Evolutionary conservation across 805 yeast species (phyloP), one percentile per base, ranked within the genome.

Genomic region (Sugiyamaella boreocaroliniensis): DNA sequence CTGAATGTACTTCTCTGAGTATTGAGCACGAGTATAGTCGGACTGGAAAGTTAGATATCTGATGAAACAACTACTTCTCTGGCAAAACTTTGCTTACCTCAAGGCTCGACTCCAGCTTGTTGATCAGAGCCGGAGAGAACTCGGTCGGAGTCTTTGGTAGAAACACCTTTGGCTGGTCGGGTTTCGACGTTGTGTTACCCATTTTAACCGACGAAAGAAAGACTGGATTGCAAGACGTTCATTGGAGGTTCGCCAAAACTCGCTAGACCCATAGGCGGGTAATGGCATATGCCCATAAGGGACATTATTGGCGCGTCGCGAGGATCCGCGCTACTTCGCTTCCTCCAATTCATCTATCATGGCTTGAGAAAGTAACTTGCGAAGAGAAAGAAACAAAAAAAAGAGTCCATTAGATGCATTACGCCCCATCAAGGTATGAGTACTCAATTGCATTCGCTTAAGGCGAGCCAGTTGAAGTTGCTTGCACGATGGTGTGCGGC

Each of bases 11-110:
- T 64, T 62, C 16, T 65, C 67, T 8, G 63, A 44, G 50, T 59
- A 60, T 45, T 69, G 70, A 19, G 60, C 49, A 43, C 74, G 70
- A 18, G 71, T 64, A 54, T 64, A 65, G 55, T 71, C 72, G 41
- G 73, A 64, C 61, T 32, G 12, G 4, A 32, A 32, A 11, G 66
- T 18, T 12, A 26, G n/a, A 45, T 4, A 15, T 14, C 14, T 10
- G n/a, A 16, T 41, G 15, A 41, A 55, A 50, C 26, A 22, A 22
- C 26, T 22, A 22, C 26, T 22, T 22, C 26, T 22, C 26, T 22
- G 6, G 6, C 26, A 22, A 6, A 22, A 22, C 26, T 22, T 22
- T 22, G 8, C 37, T 32, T 32, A 32, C 37, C 37, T 64, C 67
- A 20, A 68, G 57, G 22, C 60, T 45, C 42, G 66, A 56, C 47